Evolutionary conservation across 2,329 filamentous ascomycete species (phyloP), one percentile per base, ranked within the genome.

Genomic region (Fusarium sp.): DNA sequence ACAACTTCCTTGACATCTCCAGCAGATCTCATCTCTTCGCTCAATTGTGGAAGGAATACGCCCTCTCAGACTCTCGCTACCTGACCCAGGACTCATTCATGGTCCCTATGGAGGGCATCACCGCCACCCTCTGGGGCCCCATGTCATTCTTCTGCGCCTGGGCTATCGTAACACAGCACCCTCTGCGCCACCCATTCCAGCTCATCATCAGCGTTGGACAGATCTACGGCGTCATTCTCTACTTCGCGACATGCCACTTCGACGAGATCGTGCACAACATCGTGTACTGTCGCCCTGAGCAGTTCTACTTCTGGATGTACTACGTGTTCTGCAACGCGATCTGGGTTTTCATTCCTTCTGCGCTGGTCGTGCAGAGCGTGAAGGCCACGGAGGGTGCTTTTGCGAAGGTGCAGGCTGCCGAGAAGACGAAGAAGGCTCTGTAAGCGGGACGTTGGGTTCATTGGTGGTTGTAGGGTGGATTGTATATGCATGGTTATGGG

Each of bases 21-120:
- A 71, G 77, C 35, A 74, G 74, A 33, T 74, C 74, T 27, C 76
- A 82, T 68, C 68, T 86, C 33, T 83, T 87, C 46, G 84, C 81
- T 30, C 83, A 87, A 73, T 77, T 86, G 2, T 87, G 85, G 85
- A 87, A 87, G 71, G 85, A 87, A 68, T 87, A 87, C 76, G 81
- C 85, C 4, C 79, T 86, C 35, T 85, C 83, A 10, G 85, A 87
- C 74, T 86, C 84, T 4, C 82, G 85, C 65, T 87, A 87, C 72
- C 77, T 87, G 44, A 84, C 81, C 2, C 79, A 78, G 15, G 83
- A 87, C 70, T 72, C 82, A 20, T 87, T 87, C 67, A 76, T 85
- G n/a, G 78, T 86, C n/a, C 82, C 80, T 68, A 87, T 87, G 84
- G 85, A 87, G 74, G 78, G 82, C 56, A 73, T 86, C 56, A 87